Percentiles rank a stretch among this genome's conserved stretches.
Evolutionary conservation across 345 rosid species (phyloP).

Genomic region (Heritiera fomes): DNA sequence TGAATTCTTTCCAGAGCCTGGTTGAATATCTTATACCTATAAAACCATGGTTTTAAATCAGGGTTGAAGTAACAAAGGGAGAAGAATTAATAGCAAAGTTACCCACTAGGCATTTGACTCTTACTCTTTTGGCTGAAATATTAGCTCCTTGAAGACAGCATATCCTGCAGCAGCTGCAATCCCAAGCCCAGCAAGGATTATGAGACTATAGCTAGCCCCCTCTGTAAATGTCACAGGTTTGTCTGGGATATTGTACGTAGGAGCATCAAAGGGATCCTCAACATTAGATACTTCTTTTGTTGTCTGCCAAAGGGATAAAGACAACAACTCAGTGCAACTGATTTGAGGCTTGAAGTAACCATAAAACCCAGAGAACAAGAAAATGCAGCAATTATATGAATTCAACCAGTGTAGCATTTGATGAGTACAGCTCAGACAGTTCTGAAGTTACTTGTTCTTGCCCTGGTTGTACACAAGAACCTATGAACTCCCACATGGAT

Average conservation of each 20-base stretch:
- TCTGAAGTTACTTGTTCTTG: neutral
- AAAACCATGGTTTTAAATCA: constrained; percentile 24
- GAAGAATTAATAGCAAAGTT: constrained; percentile 17
- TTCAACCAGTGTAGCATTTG: neutral
- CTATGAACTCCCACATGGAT: neutral
- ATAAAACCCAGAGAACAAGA: neutral
- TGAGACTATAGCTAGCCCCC: constrained; percentile 88
- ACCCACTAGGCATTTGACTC: constrained; percentile 22
- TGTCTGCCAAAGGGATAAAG: constrained; percentile 43
- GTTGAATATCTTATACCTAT: constrained; percentile 83
- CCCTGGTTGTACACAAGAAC: neutral
- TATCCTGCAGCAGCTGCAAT: constrained; percentile 91
- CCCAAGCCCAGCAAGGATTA: constrained; percentile 91
- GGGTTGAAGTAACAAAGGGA: neutral
- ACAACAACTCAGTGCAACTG: neutral
- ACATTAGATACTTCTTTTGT: constrained; percentile 80
- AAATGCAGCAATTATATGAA: neutral
- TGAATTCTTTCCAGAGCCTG: constrained; percentile 87
- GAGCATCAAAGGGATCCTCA: constrained; percentile 97
- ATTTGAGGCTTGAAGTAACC: neutral
- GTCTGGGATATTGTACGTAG: constrained; percentile 90
- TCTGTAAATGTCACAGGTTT: constrained; percentile 91
- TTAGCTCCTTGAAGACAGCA: constrained; percentile 85
- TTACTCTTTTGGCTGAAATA: constrained; percentile 96
- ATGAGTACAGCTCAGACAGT: neutral